Percentiles rank a stretch among this genome's conserved stretches.
These are phyloP conservation scores for Plasmodium blacklocki DNA, from an alignment of 169 alveolate genomes.

Conservation along the genomic window DNA sequence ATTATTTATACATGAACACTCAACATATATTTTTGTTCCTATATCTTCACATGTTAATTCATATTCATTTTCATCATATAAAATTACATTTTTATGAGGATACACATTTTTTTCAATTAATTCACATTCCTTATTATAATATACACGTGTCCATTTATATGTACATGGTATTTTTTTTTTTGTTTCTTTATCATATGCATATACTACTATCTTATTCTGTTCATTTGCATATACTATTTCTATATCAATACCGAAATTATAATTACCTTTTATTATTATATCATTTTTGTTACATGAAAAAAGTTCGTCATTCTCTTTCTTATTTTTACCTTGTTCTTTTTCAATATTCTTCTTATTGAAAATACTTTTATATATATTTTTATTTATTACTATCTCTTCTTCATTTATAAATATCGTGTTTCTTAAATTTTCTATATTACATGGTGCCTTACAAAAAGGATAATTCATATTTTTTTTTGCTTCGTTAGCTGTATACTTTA, in stretches of 20 bases:
- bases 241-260: slow-evolving; percentile 42
- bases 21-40: slow-evolving; percentile 55
- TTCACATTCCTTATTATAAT: slow-evolving; percentile 5
- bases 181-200: slow-evolving; percentile 55
- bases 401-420: slow-evolving; percentile 56
- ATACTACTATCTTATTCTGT: slow-evolving; percentile 44
- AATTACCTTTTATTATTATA: slow-evolving; percentile 22
- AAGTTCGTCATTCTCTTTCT: slow-evolving; percentile 14
- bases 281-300: slow-evolving; percentile 39
- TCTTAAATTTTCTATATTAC: slow-evolving; percentile 47
- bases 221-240: slow-evolving; percentile 28
- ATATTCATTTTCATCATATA: slow-evolving; percentile 24
- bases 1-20: slow-evolving; percentile 26
- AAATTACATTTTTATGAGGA: background rate
- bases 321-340: background rate
- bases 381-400: slow-evolving; percentile 49
- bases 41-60: slow-evolving; percentile 58
- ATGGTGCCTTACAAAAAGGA: slow-evolving; percentile 70
- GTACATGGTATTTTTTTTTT: slow-evolving; percentile 41
- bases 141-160: slow-evolving; percentile 34
- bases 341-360: slow-evolving; percentile 16
- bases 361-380: slow-evolving; percentile 29
- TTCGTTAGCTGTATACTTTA: slow-evolving; percentile 53
- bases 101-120: slow-evolving; percentile 4
- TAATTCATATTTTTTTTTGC: slow-evolving; percentile 64